Base-by-base conservation (phyloP, 257 asterid genomes). In the Fraxinus americana region DNA sequence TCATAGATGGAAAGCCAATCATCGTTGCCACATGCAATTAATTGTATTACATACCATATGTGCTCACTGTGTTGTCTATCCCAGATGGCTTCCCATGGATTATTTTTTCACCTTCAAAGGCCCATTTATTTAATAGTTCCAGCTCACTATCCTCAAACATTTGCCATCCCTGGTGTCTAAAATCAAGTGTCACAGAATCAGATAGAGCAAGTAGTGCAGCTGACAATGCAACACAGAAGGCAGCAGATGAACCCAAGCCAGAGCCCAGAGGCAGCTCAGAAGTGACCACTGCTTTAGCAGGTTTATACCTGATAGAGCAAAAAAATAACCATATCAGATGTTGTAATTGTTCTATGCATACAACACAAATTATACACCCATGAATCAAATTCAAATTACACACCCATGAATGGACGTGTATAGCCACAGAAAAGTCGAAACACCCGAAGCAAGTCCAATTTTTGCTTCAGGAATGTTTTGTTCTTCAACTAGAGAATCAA, bases 61-160 rank as follows among this genome's bases (percentile, higher is more conserved):
- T 95, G 93, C 99, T 93, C 23, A 95, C 99, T 45, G 98, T 95
- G 73, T 95, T 95, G 90, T 95, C 99, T 66, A 95, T 91, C 77
- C 99, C 99, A 41, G 99, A 95, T 83, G 99, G 99, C 87, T 87
- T 95, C 88, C 99, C 99, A 73, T 95, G 99, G 74, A 93, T 87
- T 77, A 95, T 95, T 86, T 95, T 95, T 83, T 95, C 99, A 19
- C 98, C 99, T 83, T 92, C 99, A 61, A 90, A 89, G 17, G 99
- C 98, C 98, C 99, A 95, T 87, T 90, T 92, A 78, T 95, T 95
- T 77, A 95, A 92, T 82, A 93, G 84, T 27, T 92, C 98, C 76
- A 93, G 88, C 80, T 95, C 98, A 54, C 68, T 75, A 52, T 95
- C 97, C 35, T 85, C 89, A 73, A 87, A 90, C 76, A 78, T 77